phyloP scores from a whole-genome alignment of 1,284 basidiomycete genomes.

The Coriolopsis trogii region DNA sequence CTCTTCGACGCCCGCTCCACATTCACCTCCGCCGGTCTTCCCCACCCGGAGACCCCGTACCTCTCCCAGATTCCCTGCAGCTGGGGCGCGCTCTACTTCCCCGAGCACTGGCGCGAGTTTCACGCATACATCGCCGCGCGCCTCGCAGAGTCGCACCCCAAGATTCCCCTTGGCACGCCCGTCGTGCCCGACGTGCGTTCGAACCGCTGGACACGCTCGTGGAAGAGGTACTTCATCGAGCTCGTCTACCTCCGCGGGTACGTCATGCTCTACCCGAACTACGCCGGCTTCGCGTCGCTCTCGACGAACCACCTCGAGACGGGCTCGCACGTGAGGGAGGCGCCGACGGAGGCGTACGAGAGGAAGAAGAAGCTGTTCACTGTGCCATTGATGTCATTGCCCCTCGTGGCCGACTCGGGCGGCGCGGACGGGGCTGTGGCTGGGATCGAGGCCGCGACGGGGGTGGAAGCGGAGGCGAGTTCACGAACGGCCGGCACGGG shows the following conservation, averaged over 20 bases:
- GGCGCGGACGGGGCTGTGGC: neutral
- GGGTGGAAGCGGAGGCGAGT: too few species aligned
- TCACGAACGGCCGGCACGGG: conserved; percentile 34
- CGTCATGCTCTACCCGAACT: conserved; percentile 88
- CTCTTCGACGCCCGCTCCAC: conserved; percentile 66
- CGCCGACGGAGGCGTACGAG: conserved; percentile 48
- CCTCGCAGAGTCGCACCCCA: conserved; percentile 56
- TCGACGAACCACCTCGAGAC: conserved; percentile 86
- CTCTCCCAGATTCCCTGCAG: conserved; percentile 85
- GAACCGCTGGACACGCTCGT: conserved; percentile 77
- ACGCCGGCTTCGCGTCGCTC: conserved; percentile 64
- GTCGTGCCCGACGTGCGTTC: conserved; percentile 75
- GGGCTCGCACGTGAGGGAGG: conserved; percentile 73
- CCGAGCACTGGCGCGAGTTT: conserved; percentile 83
- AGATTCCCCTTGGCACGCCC: conserved; percentile 22
- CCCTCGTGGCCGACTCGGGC: conserved; percentile 23
- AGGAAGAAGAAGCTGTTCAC: conserved; percentile 67
- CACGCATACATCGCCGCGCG: conserved; percentile 73
- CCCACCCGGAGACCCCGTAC: conserved; percentile 63
- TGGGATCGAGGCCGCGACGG: too few species aligned
- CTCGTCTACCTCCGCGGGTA: conserved; percentile 78
- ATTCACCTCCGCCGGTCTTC: conserved; percentile 48
- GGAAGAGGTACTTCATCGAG: conserved; percentile 90
- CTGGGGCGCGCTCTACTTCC: conserved; percentile 91
- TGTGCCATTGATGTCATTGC: conserved; percentile 65